Base-by-base conservation (phyloP, 2,329 filamentous ascomycete species). In the Chaetomiaceae sp. region DNA sequence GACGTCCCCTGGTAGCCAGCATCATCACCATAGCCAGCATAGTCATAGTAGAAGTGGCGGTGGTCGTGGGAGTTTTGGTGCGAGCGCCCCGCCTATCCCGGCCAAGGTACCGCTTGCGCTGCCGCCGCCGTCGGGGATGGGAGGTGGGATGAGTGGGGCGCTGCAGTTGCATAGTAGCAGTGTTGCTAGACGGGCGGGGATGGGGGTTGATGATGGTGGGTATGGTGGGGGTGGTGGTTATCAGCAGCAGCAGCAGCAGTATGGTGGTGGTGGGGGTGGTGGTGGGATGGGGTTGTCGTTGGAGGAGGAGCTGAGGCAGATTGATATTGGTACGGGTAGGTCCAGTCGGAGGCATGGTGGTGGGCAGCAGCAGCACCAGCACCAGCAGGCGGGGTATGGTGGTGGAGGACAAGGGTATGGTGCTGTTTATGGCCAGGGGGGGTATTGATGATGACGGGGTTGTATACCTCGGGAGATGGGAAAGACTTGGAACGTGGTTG, bases 221-320 rank as follows among this genome's bases (percentile, higher is more conserved):
- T 6, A 34, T n/a, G 19, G 10, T 20, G 19, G 19, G 9, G 14
- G 19, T 47, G 27, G 16, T 13, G 43, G 33, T 12, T 21, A 49
- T 33, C 23, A 27, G 9, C 1, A 5, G 19, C 43, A 48, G 27
- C 25, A 66, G 60, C 58, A 72, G 63, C 66, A 62, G 19, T 33
- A 44, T 33, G 53, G 37, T 12, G 51, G 44, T 7, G 52, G 48
- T 35, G 43, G 54, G 14, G 52, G 57, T 43, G 57, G 59, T 7
- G 56, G 53, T 3, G 55, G 58, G n/a, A n/a, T n/a, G n/a, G 13
- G 68, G 55, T 74, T 75, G 66, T 80, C 84, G 17, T 68, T 91
- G 46, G 78, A 86, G 67, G 75, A 88, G 56, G 87, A 91, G 68
- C 78, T 91, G 74, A 82, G 77, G 60, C 73, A 74, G 42, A 85